Base-by-base conservation (phyloP, 805 yeast genomes). In the Candida xiaguanensis region DNA sequence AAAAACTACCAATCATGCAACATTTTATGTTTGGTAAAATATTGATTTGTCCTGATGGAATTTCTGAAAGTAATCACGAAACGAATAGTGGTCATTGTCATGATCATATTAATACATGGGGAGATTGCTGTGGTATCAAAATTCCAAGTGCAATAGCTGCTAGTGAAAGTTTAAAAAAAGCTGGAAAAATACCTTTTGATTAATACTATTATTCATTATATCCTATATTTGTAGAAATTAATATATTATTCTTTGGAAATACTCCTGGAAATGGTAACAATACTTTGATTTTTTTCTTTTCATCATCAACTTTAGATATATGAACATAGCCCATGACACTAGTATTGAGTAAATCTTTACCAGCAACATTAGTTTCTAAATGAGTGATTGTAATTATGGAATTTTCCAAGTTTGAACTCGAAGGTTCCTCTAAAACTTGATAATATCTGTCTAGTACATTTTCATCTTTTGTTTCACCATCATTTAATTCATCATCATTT, bases 81-180 rank as follows among this genome's bases (percentile, higher is more conserved):
- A 61, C 49, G 5, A 55, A 48, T 37, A 39, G 37, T 35, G 53
- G 49, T 20, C 58, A 55, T 39, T 36, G 45, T 38, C 52, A 45
- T 35, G 51, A 43, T 13, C 45, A 43, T 7, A 45, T 53, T 2
- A 74, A 67, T 42, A 80, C 86, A 2, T 93, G 96, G 95, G 98
- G 96, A 7, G 98, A 93, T 58, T 93, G 99, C 55, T 93, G 99
- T 66, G 99, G 99, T 6, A 93, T 93, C 36, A 86, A 87, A 55
- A 76, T 93, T 2, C 99, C 99, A 0, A 88, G 96, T 62, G 96
- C 97, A 0, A 77, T 89, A 41, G 98, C 96, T 0, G 99, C 96
- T 0, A 74, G 81, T 12, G 81, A 78, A 45, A 64, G 77, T 61
- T 18, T 45, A 15, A 40, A 41, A 25, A 64, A 69, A 38, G 63